Evolutionary conservation across 2,329 filamentous ascomycete species (phyloP).

Genomic region (Nigrospora oryzae): DNA sequence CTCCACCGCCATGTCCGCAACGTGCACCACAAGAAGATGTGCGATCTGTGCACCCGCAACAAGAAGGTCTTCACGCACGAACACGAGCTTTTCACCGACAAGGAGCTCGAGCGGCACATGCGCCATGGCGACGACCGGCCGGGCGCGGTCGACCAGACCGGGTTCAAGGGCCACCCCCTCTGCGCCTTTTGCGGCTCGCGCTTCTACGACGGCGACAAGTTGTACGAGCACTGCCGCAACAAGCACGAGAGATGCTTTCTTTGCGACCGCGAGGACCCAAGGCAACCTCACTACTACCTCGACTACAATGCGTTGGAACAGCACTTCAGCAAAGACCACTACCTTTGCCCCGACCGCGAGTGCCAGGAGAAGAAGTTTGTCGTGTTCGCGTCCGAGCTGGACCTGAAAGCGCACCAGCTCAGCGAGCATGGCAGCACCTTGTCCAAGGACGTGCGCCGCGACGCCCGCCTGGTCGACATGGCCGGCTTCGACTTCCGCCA

Average conservation of each 20-base stretch:
- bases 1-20: slow-evolving; percentile 74
- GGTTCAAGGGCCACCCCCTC: slow-evolving; percentile 91
- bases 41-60: slow-evolving; percentile 56
- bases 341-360: slow-evolving; percentile 72
- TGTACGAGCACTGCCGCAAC: slow-evolving; percentile 87
- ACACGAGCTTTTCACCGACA: slow-evolving; percentile 80
- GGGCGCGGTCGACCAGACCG: slow-evolving; percentile 83
- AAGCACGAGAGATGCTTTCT: slow-evolving; percentile 94
- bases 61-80: slow-evolving; percentile 99
- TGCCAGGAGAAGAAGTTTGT: slow-evolving; percentile 97
- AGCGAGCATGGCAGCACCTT: slow-evolving; percentile 71
- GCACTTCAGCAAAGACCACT: slow-evolving; percentile 86
- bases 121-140: slow-evolving; percentile 84
- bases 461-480: slow-evolving; percentile 79
- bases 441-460: slow-evolving; percentile 75
- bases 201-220: slow-evolving; percentile 93
- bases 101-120: slow-evolving; percentile 81
- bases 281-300: slow-evolving; percentile 81
- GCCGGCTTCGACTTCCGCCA: slow-evolving; percentile 74
- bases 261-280: slow-evolving; percentile 65
- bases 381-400: slow-evolving; percentile 90
- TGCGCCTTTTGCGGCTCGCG: slow-evolving; percentile 87
- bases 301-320: slow-evolving; percentile 80
- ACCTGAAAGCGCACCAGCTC: slow-evolving; percentile 88
- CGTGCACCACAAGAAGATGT: slow-evolving; percentile 66